These are phyloP conservation scores for Colletotrichum lini DNA, from an alignment of 2,329 filamentous ascomycete genomes.

Conservation along the genomic window DNA sequence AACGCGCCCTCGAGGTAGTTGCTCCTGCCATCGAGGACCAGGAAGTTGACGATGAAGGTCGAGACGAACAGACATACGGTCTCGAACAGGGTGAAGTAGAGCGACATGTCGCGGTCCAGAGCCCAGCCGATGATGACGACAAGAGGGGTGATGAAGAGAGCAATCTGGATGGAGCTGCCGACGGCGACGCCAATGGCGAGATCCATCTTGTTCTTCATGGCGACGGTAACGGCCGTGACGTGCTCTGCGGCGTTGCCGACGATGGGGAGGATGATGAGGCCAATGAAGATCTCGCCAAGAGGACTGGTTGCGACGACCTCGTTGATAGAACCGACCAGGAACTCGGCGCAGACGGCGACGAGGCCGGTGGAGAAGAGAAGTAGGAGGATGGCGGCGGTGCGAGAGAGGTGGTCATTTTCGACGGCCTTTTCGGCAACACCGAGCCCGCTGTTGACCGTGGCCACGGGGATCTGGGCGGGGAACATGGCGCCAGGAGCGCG, in stretches of 20 bases:
- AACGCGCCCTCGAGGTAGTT: constrained; percentile 88
- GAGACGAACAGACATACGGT: constrained; percentile 89
- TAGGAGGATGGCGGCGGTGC: constrained; percentile 71
- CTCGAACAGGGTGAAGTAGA: constrained; percentile 92
- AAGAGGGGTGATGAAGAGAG: constrained; percentile 78
- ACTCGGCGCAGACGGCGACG: constrained; percentile 79
- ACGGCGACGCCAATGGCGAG: constrained; percentile 80
- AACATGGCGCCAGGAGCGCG: constrained; percentile 66
- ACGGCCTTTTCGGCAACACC: constrained; percentile 49
- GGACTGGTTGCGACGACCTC: constrained; percentile 70
- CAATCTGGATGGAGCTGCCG: constrained; percentile 80
- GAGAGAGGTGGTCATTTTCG: constrained; percentile 64
- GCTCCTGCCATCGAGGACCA: constrained; percentile 87
- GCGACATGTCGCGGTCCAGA: constrained; percentile 77
- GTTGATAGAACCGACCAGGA: constrained; percentile 78
- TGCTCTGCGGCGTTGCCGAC: constrained; percentile 83
- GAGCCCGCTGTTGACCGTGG: constrained; percentile 50
- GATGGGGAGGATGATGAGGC: constrained; percentile 80
- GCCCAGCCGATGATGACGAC: constrained; percentile 81
- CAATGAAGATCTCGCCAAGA: constrained; percentile 77
- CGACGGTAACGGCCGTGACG: constrained; percentile 79
- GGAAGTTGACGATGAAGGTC: constrained; percentile 88
- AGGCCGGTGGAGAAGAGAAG: constrained; percentile 75
- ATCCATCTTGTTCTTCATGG: constrained; percentile 83
- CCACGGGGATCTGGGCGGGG: constrained; percentile 61